Evolutionary conservation across 2,329 filamentous ascomycete species (phyloP).

Genomic region (Penicillium hesseltinei): DNA sequence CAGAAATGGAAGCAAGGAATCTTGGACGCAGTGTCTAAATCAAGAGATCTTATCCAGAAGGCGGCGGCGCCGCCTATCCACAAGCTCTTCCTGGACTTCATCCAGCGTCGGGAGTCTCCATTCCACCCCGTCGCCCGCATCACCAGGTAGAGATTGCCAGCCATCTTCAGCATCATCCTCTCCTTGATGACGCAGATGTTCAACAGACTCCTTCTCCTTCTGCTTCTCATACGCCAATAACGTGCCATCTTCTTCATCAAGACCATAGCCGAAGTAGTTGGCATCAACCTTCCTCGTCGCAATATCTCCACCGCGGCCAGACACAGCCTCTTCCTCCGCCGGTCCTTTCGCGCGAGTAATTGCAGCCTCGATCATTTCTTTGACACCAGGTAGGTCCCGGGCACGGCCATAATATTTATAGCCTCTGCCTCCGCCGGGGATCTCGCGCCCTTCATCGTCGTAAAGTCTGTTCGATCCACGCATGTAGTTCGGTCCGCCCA

Average conservation of each 20-base stretch:
- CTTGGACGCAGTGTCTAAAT: conserved; percentile 8
- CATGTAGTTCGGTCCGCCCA: conserved; percentile 98
- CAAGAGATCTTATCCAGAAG: conserved; percentile 75
- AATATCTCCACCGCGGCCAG: conserved; percentile 41
- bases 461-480: conserved; percentile 67
- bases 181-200: conserved; percentile 61
- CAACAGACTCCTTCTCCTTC: conserved; percentile 79
- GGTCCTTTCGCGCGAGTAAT: conserved; percentile 61
- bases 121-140: conserved; percentile 73
- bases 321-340: conserved; percentile 64
- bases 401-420: conserved; percentile 94
- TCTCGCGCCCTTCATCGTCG: conserved; percentile 70
- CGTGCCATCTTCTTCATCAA: conserved; percentile 84
- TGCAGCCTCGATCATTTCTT: conserved; percentile 88
- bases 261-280: conserved; percentile 91
- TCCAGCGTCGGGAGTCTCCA: conserved; percentile 85
- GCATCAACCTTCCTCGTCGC: conserved; percentile 74
- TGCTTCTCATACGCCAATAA: conserved; percentile 75
- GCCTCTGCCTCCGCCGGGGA: conserved; percentile 73
- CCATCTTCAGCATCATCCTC: conserved; percentile 61
- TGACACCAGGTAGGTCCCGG: conserved; percentile 86
- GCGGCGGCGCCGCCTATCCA: conserved; percentile 79
- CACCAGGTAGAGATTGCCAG: conserved; percentile 86
- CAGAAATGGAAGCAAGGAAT: conserved; percentile 14
- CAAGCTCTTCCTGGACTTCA: conserved; percentile 89